A percentile compares a stretch with the other conserved stretches of the same genome.
Evolutionary conservation across 495 filamentous ascomycete species (phyloP).

Genomic region (Penicillium samsonianum): DNA sequence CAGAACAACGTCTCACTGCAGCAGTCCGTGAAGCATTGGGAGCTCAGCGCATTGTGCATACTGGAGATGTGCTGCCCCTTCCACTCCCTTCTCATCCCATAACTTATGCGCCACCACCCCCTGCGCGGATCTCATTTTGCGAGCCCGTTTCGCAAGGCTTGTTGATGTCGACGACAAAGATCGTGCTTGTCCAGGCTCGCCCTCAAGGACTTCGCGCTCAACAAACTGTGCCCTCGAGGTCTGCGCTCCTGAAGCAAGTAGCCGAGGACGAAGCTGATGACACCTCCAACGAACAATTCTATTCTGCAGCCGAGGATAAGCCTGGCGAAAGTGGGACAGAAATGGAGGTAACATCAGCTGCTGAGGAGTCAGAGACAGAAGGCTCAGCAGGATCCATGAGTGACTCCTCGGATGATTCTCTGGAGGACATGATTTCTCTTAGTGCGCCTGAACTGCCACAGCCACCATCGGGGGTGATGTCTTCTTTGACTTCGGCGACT

Average conservation of each 20-base stretch:
- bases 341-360: conserved; percentile 52
- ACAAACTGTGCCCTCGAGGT: conserved; percentile 30
- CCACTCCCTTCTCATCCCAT: conserved; percentile 85
- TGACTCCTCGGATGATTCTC: conserved; percentile 73
- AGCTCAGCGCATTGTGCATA: conserved; percentile 72
- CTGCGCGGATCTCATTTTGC: conserved; percentile 63
- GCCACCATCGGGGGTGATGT: conserved; percentile 65
- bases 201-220: conserved; percentile 37
- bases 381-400: conserved; percentile 53
- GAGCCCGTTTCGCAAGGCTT: conserved; percentile 84
- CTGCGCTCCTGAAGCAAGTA: conserved; percentile 55
- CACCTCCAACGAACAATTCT: conserved; percentile 85
- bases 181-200: conserved; percentile 68
- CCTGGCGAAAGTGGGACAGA: conserved; percentile 58
- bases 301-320: conserved; percentile 79
- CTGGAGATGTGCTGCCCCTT: conserved; percentile 80
- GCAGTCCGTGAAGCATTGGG: conserved; percentile 76
- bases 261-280: conserved; percentile 73
- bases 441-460: conserved; percentile 74
- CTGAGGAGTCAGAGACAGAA: conserved; percentile 57
- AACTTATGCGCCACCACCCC: conserved; percentile 81
- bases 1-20: conserved; percentile 67
- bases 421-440: conserved; percentile 82
- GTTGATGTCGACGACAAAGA: conserved; percentile 66
- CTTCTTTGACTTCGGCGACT: conserved; percentile 69